Evolutionary conservation across 106 monocot species (phyloP), one percentile per base, ranked within the genome.

Genomic region (Alisma plantagoaquatica): DNA sequence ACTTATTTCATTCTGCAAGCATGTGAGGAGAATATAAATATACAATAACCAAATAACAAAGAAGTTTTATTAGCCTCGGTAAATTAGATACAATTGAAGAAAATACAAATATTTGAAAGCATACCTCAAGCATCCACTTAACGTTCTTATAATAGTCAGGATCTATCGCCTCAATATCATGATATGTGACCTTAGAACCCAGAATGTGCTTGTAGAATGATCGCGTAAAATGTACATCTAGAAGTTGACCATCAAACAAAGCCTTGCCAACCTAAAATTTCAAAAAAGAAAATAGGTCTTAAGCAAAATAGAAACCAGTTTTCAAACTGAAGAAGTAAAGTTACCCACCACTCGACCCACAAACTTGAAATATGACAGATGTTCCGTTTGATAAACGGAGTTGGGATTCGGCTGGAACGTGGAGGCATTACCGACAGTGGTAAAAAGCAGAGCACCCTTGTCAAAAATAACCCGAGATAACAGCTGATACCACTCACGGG

Each of bases 71-170:
- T 14, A 14, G 14, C 35, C 35, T 38, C 24, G 55, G 33, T 30
- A 1, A 46, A 70, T 24, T 33, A 38, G 6, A 6, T 7, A 38
- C 35, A 6, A 7, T 14, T 38, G 35, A 38, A 14, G 9, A 46
- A 25, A 27, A 46, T 11, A 59, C 17, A 15, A 1, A 33, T 5
- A 52, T 42, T n/a, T n/a, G n/a, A n/a, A n/a, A n/a, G n/a, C 46
- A 49, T 49, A 96, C 96, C 96, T 96, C 96, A 57, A 96, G 96
- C 88, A 89, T 76, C 96, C 96, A 96, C 65, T 96, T 96, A 29
- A 96, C 59, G 54, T 96, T 96, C 62, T 76, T 96, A 43, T 70
- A 96, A 55, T 88, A 96, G 72, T 71, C 81, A 69, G 96, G 96
- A 69, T 96, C 96, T 31, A 88, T 81, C 27, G 96, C 96, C 65